Conservation (phyloP, 164 flowering plant genomes). For the Chimonanthus praecox region DNA sequence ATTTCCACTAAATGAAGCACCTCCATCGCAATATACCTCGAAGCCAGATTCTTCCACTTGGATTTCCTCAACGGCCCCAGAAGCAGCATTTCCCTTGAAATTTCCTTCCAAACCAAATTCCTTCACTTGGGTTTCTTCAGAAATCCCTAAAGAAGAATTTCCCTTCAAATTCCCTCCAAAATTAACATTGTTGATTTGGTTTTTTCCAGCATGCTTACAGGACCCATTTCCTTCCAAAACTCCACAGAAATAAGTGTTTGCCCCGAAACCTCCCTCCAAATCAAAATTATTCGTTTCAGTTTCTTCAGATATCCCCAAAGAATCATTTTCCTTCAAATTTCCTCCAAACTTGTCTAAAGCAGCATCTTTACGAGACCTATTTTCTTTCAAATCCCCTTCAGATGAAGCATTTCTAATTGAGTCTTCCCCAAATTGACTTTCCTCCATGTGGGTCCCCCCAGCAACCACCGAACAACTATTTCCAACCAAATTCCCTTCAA, state of each 20-base stretch:
- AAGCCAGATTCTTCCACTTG: conserved; percentile 18
- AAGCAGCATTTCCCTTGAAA: too few relatives aligned
- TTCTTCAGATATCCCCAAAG: neutral
- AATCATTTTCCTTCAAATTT: conserved; percentile 2
- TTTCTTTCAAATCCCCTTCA: neutral
- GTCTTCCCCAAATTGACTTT: neutral
- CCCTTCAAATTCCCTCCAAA: neutral
- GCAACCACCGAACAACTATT: neutral
- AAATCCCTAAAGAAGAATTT: too few relatives aligned
- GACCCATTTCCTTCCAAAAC: neutral
- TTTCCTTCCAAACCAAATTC: conserved; percentile 16
- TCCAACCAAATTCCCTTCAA: neutral
- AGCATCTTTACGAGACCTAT: neutral
- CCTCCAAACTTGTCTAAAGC: neutral
- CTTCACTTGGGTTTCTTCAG: conserved; percentile 8
- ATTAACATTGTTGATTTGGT: neutral
- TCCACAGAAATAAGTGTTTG: neutral
- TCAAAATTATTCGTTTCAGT: neutral
- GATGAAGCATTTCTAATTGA: neutral
- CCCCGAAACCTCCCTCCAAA: neutral
- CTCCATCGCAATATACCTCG: neutral
- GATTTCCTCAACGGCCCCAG: conserved; percentile 1
- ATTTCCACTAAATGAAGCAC: neutral
- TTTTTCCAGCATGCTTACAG: neutral
- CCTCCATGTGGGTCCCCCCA: neutral